These are phyloP conservation scores for Tolypocladium amazonense DNA, from an alignment of 2,329 filamentous ascomycete species.

Conservation along the genomic window DNA sequence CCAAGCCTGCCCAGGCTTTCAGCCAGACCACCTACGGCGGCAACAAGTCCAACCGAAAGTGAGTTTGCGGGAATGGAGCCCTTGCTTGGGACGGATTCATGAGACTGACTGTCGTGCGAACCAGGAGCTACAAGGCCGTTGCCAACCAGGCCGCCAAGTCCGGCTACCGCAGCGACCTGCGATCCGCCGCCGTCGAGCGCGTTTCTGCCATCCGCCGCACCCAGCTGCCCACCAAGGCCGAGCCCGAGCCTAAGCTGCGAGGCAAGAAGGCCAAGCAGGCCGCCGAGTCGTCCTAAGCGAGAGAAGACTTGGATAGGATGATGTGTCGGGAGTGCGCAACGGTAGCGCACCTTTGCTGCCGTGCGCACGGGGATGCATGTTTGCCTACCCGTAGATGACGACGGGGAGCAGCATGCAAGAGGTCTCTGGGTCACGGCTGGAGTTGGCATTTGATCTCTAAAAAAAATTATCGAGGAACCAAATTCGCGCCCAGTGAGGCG, in stretches of 20 bases:
- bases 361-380: background rate
- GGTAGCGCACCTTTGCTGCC: background rate
- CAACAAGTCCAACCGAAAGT: conserved; percentile 66
- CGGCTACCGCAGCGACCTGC: conserved; percentile 75
- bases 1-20: conserved; percentile 61
- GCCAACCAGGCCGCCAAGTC: conserved; percentile 74
- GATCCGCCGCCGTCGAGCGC: conserved; percentile 69
- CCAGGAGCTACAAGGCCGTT: conserved; percentile 79
- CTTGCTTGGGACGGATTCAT: background rate
- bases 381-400: background rate
- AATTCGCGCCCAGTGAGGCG: background rate
- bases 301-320: background rate
- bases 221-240: conserved; percentile 69
- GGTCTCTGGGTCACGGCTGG: conserved; percentile 8
- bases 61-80: conserved; percentile 10
- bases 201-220: conserved; percentile 75
- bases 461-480: conserved; percentile 1
- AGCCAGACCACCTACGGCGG: conserved; percentile 59
- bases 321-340: background rate
- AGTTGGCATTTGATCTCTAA: conserved; percentile 8
- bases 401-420: conserved; percentile 2
- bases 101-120: conserved; percentile 11
- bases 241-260: conserved; percentile 62
- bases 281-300: conserved; percentile 26
- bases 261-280: conserved; percentile 73